Evolutionary conservation across 345 rosid species (phyloP).

Genomic region (Lumnitzera littorea): DNA sequence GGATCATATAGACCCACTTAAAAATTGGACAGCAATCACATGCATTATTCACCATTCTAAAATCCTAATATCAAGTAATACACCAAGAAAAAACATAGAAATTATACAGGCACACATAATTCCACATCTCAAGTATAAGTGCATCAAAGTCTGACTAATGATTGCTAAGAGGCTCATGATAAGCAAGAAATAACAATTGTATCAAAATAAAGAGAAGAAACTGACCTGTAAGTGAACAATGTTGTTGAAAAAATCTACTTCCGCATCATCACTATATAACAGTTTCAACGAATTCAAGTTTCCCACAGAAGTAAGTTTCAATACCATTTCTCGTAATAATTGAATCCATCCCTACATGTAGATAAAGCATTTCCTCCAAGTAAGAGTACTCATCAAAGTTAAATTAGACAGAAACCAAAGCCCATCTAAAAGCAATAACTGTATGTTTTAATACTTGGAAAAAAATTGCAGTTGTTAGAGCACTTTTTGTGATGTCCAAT

Average conservation of each 20-base stretch:
- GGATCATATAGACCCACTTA: not conserved
- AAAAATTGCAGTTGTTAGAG: no score
- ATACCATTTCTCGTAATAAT: constrained; percentile 65
- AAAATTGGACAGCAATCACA: no score
- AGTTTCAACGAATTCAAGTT: constrained; percentile 50
- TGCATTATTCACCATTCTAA: no score
- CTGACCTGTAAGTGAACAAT: constrained; percentile 72
- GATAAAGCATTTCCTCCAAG: constrained; percentile 9
- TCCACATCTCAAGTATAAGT: not conserved
- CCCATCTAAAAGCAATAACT: no score
- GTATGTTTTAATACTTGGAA: no score
- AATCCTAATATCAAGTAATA: no score
- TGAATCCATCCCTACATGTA: constrained; percentile 82
- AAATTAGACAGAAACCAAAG: no score
- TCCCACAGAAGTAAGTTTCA: constrained; percentile 62
- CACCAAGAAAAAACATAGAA: not conserved
- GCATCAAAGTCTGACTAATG: not conserved
- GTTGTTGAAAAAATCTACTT: constrained; percentile 76
- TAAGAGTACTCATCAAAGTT: not conserved
- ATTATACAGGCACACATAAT: not conserved
- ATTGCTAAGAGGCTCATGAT: no score
- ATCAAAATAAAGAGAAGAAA: constrained; percentile 3
- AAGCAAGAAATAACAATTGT: not conserved
- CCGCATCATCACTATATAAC: constrained; percentile 75
- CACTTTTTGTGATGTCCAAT: no score